Conservation (phyloP, 108 stramenopile species). For the Thalassiosira profunda region DNA sequence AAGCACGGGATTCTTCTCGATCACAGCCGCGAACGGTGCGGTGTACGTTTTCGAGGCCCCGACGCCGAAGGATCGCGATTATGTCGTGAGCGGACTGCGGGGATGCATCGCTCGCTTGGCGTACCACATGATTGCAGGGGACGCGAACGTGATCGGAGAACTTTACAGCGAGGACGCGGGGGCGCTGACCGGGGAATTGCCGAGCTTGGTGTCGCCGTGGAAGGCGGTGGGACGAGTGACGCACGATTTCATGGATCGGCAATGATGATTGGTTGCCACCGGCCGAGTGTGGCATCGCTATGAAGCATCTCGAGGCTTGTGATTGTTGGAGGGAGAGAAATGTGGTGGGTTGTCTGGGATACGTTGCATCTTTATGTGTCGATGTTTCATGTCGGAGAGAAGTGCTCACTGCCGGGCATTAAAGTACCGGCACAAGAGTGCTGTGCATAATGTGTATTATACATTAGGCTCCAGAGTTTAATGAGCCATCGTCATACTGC, state of each 20-base stretch:
- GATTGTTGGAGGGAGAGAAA: too few species aligned
- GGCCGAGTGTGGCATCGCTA: too few species aligned
- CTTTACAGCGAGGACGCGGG: slow-evolving; percentile 53
- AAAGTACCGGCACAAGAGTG: too few species aligned
- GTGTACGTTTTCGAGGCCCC: slow-evolving; percentile 77
- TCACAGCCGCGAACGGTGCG: slow-evolving; percentile 67
- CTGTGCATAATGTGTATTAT: too few species aligned
- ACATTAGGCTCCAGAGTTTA: too few species aligned
- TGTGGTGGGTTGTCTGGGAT: too few species aligned
- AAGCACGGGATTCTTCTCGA: slow-evolving; percentile 57
- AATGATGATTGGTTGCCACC: too few species aligned
- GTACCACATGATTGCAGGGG: slow-evolving; percentile 60
- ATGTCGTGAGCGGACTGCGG: slow-evolving; percentile 63
- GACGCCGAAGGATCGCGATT: slow-evolving; percentile 45
- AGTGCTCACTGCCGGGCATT: too few species aligned
- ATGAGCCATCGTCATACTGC: too few species aligned
- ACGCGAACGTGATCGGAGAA: slow-evolving; percentile 53
- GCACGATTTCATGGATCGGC: slow-evolving; percentile 59
- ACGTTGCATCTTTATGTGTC: too few species aligned
- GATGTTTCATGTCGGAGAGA: too few species aligned
- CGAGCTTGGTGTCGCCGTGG: slow-evolving; percentile 41
- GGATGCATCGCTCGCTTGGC: slow-evolving; percentile 54
- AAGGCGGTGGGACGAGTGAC: slow-evolving; percentile 59
- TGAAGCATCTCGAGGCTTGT: too few species aligned
- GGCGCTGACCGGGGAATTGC: slow-evolving; percentile 50